Percentiles rank a stretch among this genome's conserved stretches.
Evolutionary conservation across 495 filamentous ascomycete species (phyloP).

Genomic region (Penicillium herquei): DNA sequence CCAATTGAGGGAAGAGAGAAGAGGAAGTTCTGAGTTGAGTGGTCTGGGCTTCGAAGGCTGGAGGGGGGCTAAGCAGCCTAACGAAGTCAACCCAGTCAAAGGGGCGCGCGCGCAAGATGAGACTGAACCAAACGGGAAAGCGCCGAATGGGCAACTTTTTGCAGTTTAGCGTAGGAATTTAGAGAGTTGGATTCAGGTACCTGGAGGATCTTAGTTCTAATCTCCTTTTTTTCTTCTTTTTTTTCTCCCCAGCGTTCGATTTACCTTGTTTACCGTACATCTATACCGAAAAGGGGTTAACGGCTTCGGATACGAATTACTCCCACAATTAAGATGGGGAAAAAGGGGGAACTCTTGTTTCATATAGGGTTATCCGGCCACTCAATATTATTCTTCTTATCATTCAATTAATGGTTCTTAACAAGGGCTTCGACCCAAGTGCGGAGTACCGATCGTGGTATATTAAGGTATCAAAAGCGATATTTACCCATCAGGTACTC

Average conservation of each 20-base stretch:
- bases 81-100: not conserved
- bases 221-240: too few species aligned
- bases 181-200: too few species aligned
- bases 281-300: not conserved
- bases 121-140: slow-evolving; percentile 6
- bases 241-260: too few species aligned
- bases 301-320: not conserved
- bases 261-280: not conserved
- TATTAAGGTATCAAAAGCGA: too few species aligned
- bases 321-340: not conserved
- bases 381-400: too few species aligned
- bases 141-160: not conserved
- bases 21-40: slow-evolving; percentile 14
- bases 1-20: slow-evolving; percentile 16
- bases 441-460: too few species aligned
- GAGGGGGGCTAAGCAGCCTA: not conserved
- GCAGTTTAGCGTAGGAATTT: not conserved
- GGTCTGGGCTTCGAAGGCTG: slow-evolving; percentile 18
- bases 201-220: too few species aligned
- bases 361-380: not conserved
- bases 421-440: too few species aligned
- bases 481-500: too few species aligned
- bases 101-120: slow-evolving; percentile 5
- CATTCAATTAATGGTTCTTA: too few species aligned
- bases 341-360: not conserved